phyloP scores from a whole-genome alignment of 768 basidiomycete species.

The Russula foetens region DNA sequence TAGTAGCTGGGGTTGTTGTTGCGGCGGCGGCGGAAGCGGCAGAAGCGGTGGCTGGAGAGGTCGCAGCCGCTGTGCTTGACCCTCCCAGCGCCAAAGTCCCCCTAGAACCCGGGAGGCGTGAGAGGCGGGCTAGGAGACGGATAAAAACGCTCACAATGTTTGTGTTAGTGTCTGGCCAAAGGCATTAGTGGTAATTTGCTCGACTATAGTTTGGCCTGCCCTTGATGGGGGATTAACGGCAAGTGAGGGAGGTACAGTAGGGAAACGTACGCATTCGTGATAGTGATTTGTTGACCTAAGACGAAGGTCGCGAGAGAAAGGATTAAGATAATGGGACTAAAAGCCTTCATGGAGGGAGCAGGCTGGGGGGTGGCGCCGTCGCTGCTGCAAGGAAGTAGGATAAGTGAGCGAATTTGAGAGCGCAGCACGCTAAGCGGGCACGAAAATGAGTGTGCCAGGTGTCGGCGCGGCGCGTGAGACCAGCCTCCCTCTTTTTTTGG shows the following conservation, averaged over 20 bases:
- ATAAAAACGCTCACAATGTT: constrained; percentile 32
- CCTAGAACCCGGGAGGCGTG: constrained; percentile 10
- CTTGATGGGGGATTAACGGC: constrained; percentile 22
- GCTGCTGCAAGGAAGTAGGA: neutral
- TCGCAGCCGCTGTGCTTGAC: constrained; percentile 18
- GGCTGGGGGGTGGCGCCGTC: neutral
- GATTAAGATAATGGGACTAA: constrained; percentile 11
- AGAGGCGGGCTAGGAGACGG: neutral
- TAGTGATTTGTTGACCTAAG: constrained; percentile 33
- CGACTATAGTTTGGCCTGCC: constrained; percentile 44
- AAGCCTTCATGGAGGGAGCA: constrained; percentile 12
- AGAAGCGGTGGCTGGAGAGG: constrained; percentile 17
- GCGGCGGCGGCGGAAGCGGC: constrained; percentile 24
- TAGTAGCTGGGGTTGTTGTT: constrained; percentile 19
- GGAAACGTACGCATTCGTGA: constrained; percentile 38
- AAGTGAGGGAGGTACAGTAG: constrained; percentile 1
- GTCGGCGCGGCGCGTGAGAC: too few relatives aligned
- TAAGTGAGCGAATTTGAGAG: neutral
- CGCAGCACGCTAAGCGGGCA: neutral
- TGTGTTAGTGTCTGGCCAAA: constrained; percentile 35
- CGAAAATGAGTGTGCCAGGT: too few relatives aligned
- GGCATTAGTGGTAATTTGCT: constrained; percentile 36
- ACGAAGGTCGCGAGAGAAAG: constrained; percentile 20
- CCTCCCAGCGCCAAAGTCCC: constrained; percentile 14
- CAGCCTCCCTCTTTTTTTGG: neutral